Percentiles rank a stretch among this genome's conserved stretches.
These are phyloP conservation scores for Sarocladium strictum DNA, from an alignment of 2,329 filamentous ascomycete genomes.

Conservation along the genomic window DNA sequence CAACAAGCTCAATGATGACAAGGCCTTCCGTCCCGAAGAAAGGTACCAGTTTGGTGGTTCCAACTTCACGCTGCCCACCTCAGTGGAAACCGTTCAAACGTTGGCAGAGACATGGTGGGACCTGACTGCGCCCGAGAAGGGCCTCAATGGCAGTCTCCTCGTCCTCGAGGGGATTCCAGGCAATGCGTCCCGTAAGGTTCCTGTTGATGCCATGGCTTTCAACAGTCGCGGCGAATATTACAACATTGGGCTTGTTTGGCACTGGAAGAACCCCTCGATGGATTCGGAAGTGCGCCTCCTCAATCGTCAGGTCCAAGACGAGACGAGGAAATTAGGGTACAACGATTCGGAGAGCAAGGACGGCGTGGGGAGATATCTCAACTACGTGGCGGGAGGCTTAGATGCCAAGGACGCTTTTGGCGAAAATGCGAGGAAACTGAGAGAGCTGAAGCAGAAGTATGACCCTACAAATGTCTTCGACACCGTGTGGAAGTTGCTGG, in stretches of 20 bases:
- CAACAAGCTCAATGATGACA: slow-evolving; percentile 30
- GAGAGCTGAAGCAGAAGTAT: slow-evolving; percentile 26
- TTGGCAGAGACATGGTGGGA: slow-evolving; percentile 14
- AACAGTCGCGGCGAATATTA: slow-evolving; percentile 38
- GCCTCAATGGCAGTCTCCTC: slow-evolving; percentile 24
- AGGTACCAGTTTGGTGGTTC: slow-evolving; percentile 32
- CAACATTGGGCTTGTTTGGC: slow-evolving; percentile 33
- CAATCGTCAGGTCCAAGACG: slow-evolving; percentile 26
- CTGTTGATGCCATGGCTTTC: slow-evolving; percentile 33
- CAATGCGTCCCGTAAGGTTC: slow-evolving; percentile 29
- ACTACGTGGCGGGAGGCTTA: slow-evolving; percentile 20
- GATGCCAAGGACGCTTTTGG: slow-evolving; percentile 25
- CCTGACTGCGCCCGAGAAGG: slow-evolving; percentile 14
- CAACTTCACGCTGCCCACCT: slow-evolving; percentile 29
- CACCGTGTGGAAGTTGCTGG: slow-evolving; percentile 16
- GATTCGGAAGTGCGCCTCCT: slow-evolving; percentile 31
- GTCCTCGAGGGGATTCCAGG: slow-evolving; percentile 37
- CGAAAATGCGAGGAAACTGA: slow-evolving; percentile 21
- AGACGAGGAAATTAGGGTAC: slow-evolving; percentile 20
- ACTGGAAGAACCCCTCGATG: slow-evolving; percentile 32
- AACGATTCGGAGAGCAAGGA: slow-evolving; percentile 16
- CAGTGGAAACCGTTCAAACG: neutral
- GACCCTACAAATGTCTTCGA: slow-evolving; percentile 28
- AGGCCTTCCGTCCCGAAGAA: slow-evolving; percentile 25
- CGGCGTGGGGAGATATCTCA: slow-evolving; percentile 23